Evolutionary conservation across 2,329 filamentous ascomycete species (phyloP), one percentile per base, ranked within the genome.

Genomic region (Exophiala lecanii-corni): DNA sequence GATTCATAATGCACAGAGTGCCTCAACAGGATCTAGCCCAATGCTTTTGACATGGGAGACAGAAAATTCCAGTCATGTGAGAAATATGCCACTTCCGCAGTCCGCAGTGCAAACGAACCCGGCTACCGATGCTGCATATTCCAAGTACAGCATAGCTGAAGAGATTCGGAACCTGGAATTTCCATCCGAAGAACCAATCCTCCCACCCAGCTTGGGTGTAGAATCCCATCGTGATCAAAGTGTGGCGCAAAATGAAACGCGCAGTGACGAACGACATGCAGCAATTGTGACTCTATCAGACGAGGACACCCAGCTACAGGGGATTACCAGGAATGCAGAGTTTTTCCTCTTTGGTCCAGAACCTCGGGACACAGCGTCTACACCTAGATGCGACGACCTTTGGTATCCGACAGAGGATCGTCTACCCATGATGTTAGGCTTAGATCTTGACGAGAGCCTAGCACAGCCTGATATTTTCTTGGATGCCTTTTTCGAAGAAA

Each of bases 381-480:
- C 25, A 28, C 25, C 25, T 28, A 28, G 25, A 28, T n/a, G n/a
- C n/a, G 9, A 9, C n/a, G 25, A n/a, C n/a, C 9, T n/a, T 28
- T 28, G 25, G 25, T 28, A 28, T 28, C 9, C 9, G 25, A 28
- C 25, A n/a, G 25, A 28, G 25, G 25, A 28, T 28, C 9, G 25
- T 9, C n/a, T 28, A n/a, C n/a, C 25, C 9, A 28, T 28, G 25
- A 28, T 28, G 25, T 28, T 28, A n/a, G 25, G 25, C 9, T 28
- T 28, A n/a, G 25, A 28, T 28, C 25, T 28, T 9, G 25, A 28
- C n/a, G 9, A n/a, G 25, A n/a, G 25, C 25, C 25, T 28, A n/a
- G 25, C 25, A 28, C 25, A 28, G n/a, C 25, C 25, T 28, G 25
- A 28, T n/a, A 28, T 28, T 28, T 28, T 28, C 25, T 28, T 28